phyloP scores from a whole-genome alignment of 2,329 filamentous ascomycete species.

The Triangularia setosa region DNA sequence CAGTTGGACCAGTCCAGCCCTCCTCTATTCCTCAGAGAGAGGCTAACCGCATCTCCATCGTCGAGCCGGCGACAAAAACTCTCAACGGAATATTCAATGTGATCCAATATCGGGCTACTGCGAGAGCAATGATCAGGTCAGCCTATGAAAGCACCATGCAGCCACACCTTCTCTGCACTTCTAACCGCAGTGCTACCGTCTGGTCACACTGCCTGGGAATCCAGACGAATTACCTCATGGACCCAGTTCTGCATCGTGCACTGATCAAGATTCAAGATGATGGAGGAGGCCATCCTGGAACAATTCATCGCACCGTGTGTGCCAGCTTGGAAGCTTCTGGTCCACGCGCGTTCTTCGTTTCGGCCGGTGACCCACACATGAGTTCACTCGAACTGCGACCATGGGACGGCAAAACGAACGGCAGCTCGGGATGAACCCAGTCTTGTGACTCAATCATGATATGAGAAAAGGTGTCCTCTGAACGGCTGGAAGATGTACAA shows the following conservation, averaged over 20 bases:
- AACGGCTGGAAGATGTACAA: no score
- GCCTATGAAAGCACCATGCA: conserved; percentile 4
- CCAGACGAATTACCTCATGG: conserved; percentile 12
- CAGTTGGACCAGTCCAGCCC: neutral
- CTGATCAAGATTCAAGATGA: neutral
- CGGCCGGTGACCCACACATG: conserved; percentile 11
- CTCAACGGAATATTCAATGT: neutral
- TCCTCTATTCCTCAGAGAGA: neutral
- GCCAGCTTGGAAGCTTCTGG: conserved; percentile 5
- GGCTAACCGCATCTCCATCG: neutral
- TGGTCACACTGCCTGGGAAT: conserved; percentile 6
- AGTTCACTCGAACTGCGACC: neutral
- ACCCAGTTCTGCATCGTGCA: conserved; percentile 3
- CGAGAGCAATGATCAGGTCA: neutral
- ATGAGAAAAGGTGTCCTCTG: neutral
- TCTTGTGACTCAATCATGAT: neutral
- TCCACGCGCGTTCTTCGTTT: conserved; percentile 10
- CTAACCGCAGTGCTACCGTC: conserved; percentile 12
- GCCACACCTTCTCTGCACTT: conserved; percentile 6
- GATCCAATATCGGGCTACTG: neutral
- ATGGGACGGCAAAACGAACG: neutral
- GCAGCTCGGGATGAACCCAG: neutral
- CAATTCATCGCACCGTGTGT: neutral
- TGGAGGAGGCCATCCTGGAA: neutral
- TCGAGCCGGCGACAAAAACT: neutral